Evolutionary conservation across 495 filamentous ascomycete species (phyloP).

Genomic region (Penicillium antarcticum): DNA sequence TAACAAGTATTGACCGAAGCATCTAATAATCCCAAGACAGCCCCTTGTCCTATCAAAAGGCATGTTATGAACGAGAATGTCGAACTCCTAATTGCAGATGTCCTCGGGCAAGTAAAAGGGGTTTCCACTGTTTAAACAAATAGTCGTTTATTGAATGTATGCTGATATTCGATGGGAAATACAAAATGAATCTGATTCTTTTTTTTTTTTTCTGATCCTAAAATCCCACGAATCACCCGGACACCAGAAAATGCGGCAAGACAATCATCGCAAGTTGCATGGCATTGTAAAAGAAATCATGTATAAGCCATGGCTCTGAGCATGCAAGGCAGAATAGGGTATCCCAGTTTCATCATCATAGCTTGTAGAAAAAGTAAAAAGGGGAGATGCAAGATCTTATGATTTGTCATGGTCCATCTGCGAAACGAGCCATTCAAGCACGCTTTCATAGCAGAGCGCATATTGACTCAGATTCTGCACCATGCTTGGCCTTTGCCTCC

Average conservation of each 20-base stretch:
- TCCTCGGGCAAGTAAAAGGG: too few species aligned
- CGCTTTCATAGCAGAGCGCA: constrained; percentile 93
- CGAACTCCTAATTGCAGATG: too few species aligned
- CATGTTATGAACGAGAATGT: too few species aligned
- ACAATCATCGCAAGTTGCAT: constrained; percentile 2
- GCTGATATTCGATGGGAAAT: too few species aligned
- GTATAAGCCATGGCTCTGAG: constrained; percentile 1
- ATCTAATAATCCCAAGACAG: too few species aligned
- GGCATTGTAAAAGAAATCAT: constrained; percentile 3
- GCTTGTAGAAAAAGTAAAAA: not conserved
- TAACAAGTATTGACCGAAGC: too few species aligned
- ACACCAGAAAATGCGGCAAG: constrained; percentile 4
- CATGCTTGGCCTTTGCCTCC: constrained; percentile 88
- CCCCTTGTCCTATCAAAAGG: too few species aligned
- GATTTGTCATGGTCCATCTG: constrained; percentile 31
- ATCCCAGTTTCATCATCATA: constrained; percentile 5
- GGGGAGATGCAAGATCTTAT: not conserved
- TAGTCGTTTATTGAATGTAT: too few species aligned
- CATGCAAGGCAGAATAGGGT: constrained; percentile 2
- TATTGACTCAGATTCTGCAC: constrained; percentile 94
- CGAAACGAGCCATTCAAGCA: constrained; percentile 79
- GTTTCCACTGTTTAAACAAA: too few species aligned
- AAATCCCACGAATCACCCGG: not conserved
- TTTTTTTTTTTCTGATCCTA: not conserved
- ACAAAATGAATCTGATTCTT: not conserved